Evolutionary conservation across 106 monocot genomes (phyloP).

Genomic region (Allium fistulosum): DNA sequence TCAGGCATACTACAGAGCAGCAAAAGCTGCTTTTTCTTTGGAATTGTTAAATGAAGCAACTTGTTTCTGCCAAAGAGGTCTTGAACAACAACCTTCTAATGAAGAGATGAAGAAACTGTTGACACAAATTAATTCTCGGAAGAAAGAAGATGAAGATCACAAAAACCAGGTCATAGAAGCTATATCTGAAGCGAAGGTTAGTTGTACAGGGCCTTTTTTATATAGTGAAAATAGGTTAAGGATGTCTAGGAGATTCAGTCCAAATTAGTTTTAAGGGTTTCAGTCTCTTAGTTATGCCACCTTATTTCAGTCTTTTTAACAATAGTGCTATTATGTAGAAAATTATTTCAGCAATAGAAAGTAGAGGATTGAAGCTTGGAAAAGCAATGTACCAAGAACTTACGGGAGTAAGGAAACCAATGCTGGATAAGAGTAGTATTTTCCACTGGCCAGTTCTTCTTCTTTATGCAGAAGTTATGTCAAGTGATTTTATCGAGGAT

Average conservation of each 20-base stretch:
- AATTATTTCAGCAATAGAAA: conserved; percentile 50
- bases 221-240: background rate
- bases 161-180: conserved; percentile 41
- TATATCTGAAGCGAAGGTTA: conserved; percentile 67
- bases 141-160: conserved; percentile 38
- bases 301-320: background rate
- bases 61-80: conserved; percentile 61
- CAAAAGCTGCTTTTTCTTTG: conserved; percentile 71
- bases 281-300: too few relatives aligned
- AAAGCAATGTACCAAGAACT: conserved; percentile 78
- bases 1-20: conserved; percentile 89
- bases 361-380: conserved; percentile 76
- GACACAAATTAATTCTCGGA: conserved; percentile 35
- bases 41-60: conserved; percentile 55
- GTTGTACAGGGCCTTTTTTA: background rate
- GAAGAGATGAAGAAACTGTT: conserved; percentile 69
- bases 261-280: too few relatives aligned
- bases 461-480: conserved; percentile 95
- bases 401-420: conserved; percentile 62
- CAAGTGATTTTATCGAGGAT: conserved; percentile 95
- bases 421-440: conserved; percentile 46
- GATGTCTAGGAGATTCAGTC: background rate
- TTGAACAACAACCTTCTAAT: conserved; percentile 55
- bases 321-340: conserved; percentile 27
- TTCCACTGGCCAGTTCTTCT: conserved; percentile 98